Percentiles rank a stretch among this genome's conserved stretches.
phyloP scores from a whole-genome alignment of 768 basidiomycete genomes.

The Lentinula boryana region DNA sequence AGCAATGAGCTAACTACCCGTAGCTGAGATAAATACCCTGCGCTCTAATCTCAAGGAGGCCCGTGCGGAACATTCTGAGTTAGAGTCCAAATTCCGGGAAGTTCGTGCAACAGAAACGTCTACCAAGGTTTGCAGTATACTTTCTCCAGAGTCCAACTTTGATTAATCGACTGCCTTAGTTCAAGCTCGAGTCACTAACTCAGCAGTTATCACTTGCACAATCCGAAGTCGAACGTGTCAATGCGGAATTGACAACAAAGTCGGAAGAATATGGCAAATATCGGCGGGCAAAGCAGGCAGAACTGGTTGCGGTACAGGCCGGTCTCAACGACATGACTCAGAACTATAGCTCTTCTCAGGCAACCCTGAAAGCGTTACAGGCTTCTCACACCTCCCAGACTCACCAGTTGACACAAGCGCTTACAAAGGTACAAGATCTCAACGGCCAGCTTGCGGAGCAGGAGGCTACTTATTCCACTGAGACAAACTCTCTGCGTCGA shows the following conservation, averaged over 20 bases:
- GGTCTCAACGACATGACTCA: constrained; percentile 70
- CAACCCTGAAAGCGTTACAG: constrained; percentile 68
- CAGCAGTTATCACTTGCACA: constrained; percentile 79
- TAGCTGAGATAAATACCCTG: constrained; percentile 70
- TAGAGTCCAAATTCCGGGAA: constrained; percentile 69
- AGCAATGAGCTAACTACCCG: constrained; percentile 1
- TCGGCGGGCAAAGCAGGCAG: constrained; percentile 74
- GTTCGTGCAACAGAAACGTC: constrained; percentile 71
- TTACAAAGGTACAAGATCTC: constrained; percentile 69
- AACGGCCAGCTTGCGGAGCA: constrained; percentile 78
- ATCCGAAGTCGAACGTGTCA: constrained; percentile 68
- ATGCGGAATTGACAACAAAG: constrained; percentile 61
- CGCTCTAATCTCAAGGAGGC: constrained; percentile 68
- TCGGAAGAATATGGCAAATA: constrained; percentile 82
- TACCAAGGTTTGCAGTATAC: constrained; percentile 47
- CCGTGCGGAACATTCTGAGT: constrained; percentile 61
- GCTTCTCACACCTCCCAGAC: constrained; percentile 65
- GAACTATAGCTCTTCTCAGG: constrained; percentile 57
- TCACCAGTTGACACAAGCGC: constrained; percentile 71
- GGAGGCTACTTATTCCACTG: constrained; percentile 75
- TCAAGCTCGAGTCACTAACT: constrained; percentile 77
- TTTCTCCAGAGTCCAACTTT: neutral
- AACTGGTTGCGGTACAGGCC: constrained; percentile 70
- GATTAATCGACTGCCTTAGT: constrained; percentile 36
- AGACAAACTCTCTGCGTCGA: constrained; percentile 67